Percentiles rank a stretch among this genome's conserved stretches.
phyloP scores from a whole-genome alignment of 768 basidiomycete genomes.

The Epithele typhae region DNA sequence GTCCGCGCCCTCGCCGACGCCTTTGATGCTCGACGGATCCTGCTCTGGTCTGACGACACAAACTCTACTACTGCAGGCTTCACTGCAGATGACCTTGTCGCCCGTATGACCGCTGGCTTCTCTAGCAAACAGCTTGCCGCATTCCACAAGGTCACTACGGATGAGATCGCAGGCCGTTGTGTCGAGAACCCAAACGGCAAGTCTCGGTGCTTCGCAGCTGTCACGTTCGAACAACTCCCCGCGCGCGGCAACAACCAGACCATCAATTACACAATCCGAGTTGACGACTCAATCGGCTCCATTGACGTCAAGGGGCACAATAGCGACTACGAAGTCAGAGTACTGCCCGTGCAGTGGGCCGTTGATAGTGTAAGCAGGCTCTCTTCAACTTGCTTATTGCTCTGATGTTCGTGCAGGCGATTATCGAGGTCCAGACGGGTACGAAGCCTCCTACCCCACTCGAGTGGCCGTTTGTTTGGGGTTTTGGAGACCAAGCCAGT shows the following conservation, averaged over 20 bases:
- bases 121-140: slow-evolving; percentile 39
- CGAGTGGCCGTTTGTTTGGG: slow-evolving; percentile 70
- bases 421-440: slow-evolving; percentile 66
- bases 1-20: slow-evolving; percentile 42
- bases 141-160: slow-evolving; percentile 44
- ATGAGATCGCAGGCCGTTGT: slow-evolving; percentile 52
- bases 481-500: slow-evolving; percentile 57
- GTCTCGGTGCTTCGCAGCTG: slow-evolving; percentile 66
- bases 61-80: slow-evolving; percentile 46
- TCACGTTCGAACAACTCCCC: slow-evolving; percentile 60
- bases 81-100: slow-evolving; percentile 56
- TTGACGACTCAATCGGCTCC: slow-evolving; percentile 58
- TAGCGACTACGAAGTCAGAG: slow-evolving; percentile 63
- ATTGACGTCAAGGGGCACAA: slow-evolving; percentile 63
- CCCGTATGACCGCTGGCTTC: slow-evolving; percentile 52
- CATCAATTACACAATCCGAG: slow-evolving; percentile 66
- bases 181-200: slow-evolving; percentile 70
- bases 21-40: slow-evolving; percentile 47
- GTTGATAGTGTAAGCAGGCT: slow-evolving; percentile 53
- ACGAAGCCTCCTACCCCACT: slow-evolving; percentile 49
- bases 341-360: slow-evolving; percentile 75
- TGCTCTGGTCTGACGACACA: slow-evolving; percentile 70
- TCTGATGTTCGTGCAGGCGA: slow-evolving; percentile 42
- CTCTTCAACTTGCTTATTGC: neutral
- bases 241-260: slow-evolving; percentile 18